A percentile compares a stretch with the other conserved stretches of the same genome.
Evolutionary conservation across 805 yeast species (phyloP).

Genomic region (Lipomyces yamadae): DNA sequence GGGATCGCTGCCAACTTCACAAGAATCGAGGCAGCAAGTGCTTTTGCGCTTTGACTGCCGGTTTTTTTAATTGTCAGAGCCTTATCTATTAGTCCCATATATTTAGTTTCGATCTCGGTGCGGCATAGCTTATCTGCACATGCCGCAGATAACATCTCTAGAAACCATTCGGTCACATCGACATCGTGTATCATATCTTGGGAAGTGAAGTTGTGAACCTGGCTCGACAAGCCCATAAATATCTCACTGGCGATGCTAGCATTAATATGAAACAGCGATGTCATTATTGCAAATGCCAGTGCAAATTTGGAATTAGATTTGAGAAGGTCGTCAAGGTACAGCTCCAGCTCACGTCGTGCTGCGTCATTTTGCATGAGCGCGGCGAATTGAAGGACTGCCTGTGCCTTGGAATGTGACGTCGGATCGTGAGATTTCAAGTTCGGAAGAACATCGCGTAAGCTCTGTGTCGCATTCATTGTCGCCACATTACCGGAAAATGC

Average conservation of each 20-base stretch:
- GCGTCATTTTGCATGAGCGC: constrained; percentile 20
- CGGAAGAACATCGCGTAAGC: constrained; percentile 13
- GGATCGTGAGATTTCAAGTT: constrained; percentile 12
- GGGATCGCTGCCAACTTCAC: constrained; percentile 44
- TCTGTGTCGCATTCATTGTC: neutral
- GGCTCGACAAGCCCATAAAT: constrained; percentile 38
- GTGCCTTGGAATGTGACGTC: constrained; percentile 23
- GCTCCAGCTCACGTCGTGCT: constrained; percentile 11
- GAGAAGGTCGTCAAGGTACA: constrained; percentile 6
- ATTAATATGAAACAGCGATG: constrained; percentile 42
- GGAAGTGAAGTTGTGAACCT: constrained; percentile 23
- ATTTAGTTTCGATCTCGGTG: constrained; percentile 39
- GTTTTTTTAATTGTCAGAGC: constrained; percentile 35
- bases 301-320: constrained; percentile 29
- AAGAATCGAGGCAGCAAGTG: constrained; percentile 45
- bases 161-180: constrained; percentile 39
- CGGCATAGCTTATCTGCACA: constrained; percentile 45
- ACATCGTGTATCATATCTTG: constrained; percentile 33
- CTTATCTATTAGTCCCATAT: constrained; percentile 36
- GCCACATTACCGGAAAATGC: neutral
- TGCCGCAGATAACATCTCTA: constrained; percentile 46
- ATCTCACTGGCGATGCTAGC: constrained; percentile 39
- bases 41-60: constrained; percentile 36
- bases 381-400: constrained; percentile 29
- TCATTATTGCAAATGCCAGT: constrained; percentile 41